Conservation (phyloP, 371 early-diverging fungal genomes). For the Haplosporangium sp. region DNA sequence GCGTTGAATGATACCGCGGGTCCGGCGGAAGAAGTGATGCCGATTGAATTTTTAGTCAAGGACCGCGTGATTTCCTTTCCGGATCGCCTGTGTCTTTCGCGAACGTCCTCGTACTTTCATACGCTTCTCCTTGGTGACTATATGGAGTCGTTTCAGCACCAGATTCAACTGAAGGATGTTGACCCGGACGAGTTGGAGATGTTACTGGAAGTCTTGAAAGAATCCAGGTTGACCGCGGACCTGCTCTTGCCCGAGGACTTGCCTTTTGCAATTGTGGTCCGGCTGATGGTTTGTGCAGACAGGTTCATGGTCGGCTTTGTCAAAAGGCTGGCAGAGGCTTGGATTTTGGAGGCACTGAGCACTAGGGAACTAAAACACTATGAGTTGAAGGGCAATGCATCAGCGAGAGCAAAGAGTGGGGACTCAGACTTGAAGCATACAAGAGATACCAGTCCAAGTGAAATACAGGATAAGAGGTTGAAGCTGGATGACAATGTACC, state of each 20-base stretch:
- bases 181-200: conserved; percentile 34
- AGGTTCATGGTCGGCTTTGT: conserved; percentile 35
- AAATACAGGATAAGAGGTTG: conserved; percentile 8
- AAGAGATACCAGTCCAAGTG: neutral
- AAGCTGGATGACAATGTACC: conserved; percentile 1
- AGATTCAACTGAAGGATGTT: conserved; percentile 29
- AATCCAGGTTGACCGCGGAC: conserved; percentile 20
- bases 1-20: neutral
- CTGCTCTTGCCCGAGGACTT: conserved; percentile 34
- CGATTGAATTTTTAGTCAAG: conserved; percentile 26
- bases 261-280: conserved; percentile 26
- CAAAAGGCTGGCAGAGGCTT: conserved; percentile 31
- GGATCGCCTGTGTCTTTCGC: conserved; percentile 21
- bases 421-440: neutral
- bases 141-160: conserved; percentile 21
- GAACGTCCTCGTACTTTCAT: conserved; percentile 26
- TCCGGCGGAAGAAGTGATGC: neutral
- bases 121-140: conserved; percentile 24
- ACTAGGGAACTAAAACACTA: conserved; percentile 17
- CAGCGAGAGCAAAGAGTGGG: neutral
- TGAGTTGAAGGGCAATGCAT: neutral
- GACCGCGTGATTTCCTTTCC: conserved; percentile 22
- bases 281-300: conserved; percentile 36
- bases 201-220: conserved; percentile 29
- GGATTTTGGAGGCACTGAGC: conserved; percentile 23